Evolutionary conservation across 2,329 filamentous ascomycete species (phyloP).

Genomic region (Colletotrichum abscissum): DNA sequence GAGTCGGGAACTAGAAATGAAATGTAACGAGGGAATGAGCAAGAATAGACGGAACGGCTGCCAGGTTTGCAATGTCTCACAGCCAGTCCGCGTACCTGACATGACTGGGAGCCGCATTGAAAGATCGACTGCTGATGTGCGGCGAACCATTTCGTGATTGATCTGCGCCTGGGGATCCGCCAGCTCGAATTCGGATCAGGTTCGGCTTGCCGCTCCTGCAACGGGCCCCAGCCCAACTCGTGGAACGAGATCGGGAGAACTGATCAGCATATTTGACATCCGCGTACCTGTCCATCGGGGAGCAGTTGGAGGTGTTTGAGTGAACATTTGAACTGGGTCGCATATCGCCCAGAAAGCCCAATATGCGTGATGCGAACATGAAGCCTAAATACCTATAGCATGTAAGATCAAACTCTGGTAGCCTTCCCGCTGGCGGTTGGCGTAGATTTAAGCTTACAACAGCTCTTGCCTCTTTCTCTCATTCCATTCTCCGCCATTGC

Average conservation of each 20-base stretch:
- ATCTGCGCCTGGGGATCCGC: slow-evolving; percentile 18
- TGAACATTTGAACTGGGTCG: not conserved
- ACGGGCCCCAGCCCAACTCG: not conserved
- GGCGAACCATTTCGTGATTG: slow-evolving; percentile 1
- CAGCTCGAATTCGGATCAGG: slow-evolving; percentile 2
- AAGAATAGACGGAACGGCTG: not conserved
- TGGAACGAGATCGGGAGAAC: not conserved
- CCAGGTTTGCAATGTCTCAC: not conserved
- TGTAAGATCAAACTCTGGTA: not conserved
- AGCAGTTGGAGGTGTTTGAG: not conserved
- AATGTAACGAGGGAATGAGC: not conserved
- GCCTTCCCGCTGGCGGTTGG: not conserved
- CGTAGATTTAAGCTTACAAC: not conserved
- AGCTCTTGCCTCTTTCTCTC: not conserved
- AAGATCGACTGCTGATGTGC: slow-evolving; percentile 10
- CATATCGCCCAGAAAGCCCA: not conserved
- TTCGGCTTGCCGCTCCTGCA: not conserved
- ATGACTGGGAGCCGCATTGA: not conserved
- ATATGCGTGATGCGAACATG: not conserved
- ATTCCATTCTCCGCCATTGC: not conserved
- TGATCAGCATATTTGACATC: not conserved
- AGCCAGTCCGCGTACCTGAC: not conserved
- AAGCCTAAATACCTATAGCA: not conserved
- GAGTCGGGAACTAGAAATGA: not conserved
- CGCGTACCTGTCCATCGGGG: not conserved